A percentile compares a stretch with the other conserved stretches of the same genome.
Evolutionary conservation across 2,329 filamentous ascomycete species (phyloP).

Genomic region (Colletotrichum phormii): DNA sequence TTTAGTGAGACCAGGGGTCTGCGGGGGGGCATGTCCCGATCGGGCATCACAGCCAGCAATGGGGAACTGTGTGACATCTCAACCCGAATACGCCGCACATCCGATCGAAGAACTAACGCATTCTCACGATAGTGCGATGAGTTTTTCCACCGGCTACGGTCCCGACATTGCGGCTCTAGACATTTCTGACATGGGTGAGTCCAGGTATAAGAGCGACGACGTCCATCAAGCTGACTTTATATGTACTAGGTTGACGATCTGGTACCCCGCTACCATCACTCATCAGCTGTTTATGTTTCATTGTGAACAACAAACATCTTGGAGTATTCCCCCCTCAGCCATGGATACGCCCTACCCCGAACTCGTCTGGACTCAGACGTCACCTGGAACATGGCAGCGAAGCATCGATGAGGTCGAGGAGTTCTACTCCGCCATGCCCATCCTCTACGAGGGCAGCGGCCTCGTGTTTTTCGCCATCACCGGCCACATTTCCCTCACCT

Average conservation of each 20-base stretch:
- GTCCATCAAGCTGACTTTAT: background rate
- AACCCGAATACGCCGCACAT: background rate
- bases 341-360: conserved; percentile 21
- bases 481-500: conserved; percentile 47
- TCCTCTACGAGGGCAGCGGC: conserved; percentile 49
- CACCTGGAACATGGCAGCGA: conserved; percentile 46
- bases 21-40: background rate
- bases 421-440: conserved; percentile 52
- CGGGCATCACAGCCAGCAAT: background rate
- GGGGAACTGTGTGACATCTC: background rate
- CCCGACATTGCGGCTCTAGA: background rate
- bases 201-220: background rate
- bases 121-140: background rate
- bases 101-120: background rate
- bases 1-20: background rate
- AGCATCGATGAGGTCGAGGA: conserved; percentile 55
- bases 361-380: conserved; percentile 42
- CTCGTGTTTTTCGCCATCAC: conserved; percentile 56
- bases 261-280: background rate
- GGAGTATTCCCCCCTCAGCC: no score
- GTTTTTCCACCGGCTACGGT: background rate
- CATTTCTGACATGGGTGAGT: background rate
- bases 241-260: background rate
- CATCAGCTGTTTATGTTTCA: background rate
- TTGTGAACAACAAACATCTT: background rate